A percentile compares a stretch with the other conserved stretches of the same genome.
phyloP scores from a whole-genome alignment of 2,329 filamentous ascomycete species.

The Beauveria caledonica region DNA sequence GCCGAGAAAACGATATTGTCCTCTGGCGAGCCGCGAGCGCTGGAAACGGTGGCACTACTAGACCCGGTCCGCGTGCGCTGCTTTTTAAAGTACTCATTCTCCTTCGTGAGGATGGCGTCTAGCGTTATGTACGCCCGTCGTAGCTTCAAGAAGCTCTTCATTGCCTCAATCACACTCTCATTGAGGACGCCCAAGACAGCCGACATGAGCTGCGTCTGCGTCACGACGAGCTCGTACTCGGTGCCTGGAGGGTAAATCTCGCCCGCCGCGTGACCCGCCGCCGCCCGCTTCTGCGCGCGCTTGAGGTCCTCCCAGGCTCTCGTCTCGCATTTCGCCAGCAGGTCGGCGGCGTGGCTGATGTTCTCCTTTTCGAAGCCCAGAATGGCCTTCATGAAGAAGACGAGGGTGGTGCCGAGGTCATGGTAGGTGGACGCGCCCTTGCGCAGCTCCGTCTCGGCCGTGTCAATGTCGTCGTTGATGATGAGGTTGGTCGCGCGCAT shows the following conservation, averaged over 20 bases:
- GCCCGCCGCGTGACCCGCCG: conserved; percentile 22
- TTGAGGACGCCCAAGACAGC: conserved; percentile 85
- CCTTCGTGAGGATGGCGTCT: conserved; percentile 68
- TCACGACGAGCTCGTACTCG: conserved; percentile 77
- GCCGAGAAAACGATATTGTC: conserved; percentile 25
- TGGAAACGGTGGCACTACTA: background rate
- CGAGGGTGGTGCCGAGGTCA: conserved; percentile 70
- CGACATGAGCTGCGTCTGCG: conserved; percentile 80
- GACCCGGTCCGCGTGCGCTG: conserved; percentile 21
- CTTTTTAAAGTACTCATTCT: conserved; percentile 39
- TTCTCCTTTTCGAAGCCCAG: conserved; percentile 87
- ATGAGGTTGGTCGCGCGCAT: conserved; percentile 62
- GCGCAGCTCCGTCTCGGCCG: conserved; percentile 64
- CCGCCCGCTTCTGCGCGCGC: conserved; percentile 58
- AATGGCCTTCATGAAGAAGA: conserved; percentile 77
- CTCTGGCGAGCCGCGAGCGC: background rate
- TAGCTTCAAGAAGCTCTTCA: conserved; percentile 88
- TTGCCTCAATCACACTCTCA: conserved; percentile 83
- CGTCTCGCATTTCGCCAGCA: conserved; percentile 67
- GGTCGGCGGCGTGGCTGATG: conserved; percentile 71
- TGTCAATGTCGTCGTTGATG: conserved; percentile 84
- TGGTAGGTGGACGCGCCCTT: conserved; percentile 81
- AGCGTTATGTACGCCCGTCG: conserved; percentile 81
- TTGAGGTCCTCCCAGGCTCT: conserved; percentile 69
- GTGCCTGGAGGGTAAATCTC: conserved; percentile 66